phyloP scores from a whole-genome alignment of 2,329 filamentous ascomycete species.

The Fusarium sublunatum region DNA sequence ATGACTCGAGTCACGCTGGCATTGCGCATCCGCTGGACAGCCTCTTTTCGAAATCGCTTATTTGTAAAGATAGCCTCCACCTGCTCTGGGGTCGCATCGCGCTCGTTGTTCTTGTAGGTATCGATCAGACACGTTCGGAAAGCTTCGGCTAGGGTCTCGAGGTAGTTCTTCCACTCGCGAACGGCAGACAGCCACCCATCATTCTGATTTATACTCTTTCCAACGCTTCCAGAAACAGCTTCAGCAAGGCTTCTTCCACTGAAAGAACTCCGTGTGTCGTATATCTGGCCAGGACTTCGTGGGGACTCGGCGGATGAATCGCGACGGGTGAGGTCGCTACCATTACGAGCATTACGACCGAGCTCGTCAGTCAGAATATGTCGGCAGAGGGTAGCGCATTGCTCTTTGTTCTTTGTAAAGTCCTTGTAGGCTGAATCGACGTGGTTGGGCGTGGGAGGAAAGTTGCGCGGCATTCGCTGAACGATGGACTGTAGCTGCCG shows the following conservation, averaged over 20 bases:
- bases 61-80: slow-evolving; percentile 57
- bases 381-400: slow-evolving; percentile 55
- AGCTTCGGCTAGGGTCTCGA: slow-evolving; percentile 56
- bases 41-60: slow-evolving; percentile 55
- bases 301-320: slow-evolving; percentile 50
- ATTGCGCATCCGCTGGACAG: slow-evolving; percentile 60
- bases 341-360: slow-evolving; percentile 41
- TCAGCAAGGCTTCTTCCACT: slow-evolving; percentile 53
- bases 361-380: slow-evolving; percentile 56
- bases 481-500: slow-evolving; percentile 52
- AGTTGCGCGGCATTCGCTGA: slow-evolving; percentile 50
- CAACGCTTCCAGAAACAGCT: slow-evolving; percentile 44
- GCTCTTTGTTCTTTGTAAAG: slow-evolving; percentile 56
- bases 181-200: slow-evolving; percentile 55
- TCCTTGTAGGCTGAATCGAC: slow-evolving; percentile 59
- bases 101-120: slow-evolving; percentile 60
- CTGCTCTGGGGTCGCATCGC: slow-evolving; percentile 56
- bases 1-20: slow-evolving; percentile 56
- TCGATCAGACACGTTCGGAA: slow-evolving; percentile 56
- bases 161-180: slow-evolving; percentile 58
- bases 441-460: slow-evolving; percentile 49
- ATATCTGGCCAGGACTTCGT: slow-evolving; percentile 46
- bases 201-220: slow-evolving; percentile 40
- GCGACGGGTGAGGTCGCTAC: slow-evolving; percentile 42
- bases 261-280: slow-evolving; percentile 54